These are phyloP conservation scores for Elymus sibiricus DNA, from an alignment of 176 grass and related monocot species.

Conservation along the genomic window DNA sequence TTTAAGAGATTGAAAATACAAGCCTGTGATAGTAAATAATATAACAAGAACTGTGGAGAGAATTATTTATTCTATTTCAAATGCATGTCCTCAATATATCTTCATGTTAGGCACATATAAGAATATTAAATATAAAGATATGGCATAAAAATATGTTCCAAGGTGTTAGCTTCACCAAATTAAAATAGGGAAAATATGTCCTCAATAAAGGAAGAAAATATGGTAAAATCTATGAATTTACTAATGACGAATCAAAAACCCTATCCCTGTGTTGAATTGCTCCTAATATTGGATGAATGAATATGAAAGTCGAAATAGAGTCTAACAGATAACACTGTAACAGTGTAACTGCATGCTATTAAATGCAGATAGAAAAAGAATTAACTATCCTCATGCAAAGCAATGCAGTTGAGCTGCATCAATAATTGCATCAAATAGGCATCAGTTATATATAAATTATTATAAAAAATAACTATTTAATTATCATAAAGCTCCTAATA, in stretches of 20 bases:
- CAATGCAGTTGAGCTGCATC: not conserved
- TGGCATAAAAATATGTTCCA: slow-evolving; percentile 20
- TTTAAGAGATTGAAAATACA: slow-evolving; percentile 11
- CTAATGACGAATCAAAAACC: not conserved
- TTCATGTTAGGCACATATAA: slow-evolving; percentile 1
- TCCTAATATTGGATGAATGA: not conserved
- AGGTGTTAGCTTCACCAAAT: not conserved
- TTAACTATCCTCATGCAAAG: not conserved
- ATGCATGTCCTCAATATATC: not conserved
- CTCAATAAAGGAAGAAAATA: too few species aligned
- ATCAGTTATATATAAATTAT: not conserved
- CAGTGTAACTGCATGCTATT: not conserved
- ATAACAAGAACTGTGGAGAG: not conserved
- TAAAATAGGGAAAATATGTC: not conserved
- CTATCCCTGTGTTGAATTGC: not conserved
- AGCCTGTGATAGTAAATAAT: slow-evolving; percentile 2
- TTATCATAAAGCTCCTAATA: not conserved
- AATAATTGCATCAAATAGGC: not conserved
- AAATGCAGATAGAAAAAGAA: slow-evolving; percentile 11
- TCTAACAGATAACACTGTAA: not conserved
- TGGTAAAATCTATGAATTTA: not conserved
- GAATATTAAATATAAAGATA: not conserved
- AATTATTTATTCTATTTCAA: not conserved
- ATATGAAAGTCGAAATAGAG: not conserved
- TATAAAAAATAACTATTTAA: not conserved